phyloP scores from a whole-genome alignment of 139 green algal species.

The Closterium sp. region DNA sequence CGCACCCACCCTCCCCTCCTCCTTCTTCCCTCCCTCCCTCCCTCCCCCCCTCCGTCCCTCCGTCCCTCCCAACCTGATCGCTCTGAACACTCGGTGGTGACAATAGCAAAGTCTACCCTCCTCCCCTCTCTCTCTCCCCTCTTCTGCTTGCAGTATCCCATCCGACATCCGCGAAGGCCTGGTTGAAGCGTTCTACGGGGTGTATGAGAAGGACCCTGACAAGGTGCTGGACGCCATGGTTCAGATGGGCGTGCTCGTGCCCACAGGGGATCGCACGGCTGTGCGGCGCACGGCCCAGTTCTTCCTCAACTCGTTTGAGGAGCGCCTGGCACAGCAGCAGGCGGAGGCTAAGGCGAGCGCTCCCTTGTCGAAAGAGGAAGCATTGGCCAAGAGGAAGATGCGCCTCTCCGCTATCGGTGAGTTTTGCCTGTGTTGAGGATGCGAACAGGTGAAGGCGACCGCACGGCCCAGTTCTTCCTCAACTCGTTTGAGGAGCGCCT shows the following conservation, averaged over 20 bases:
- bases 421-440: too few species aligned
- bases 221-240: conserved; percentile 22
- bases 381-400: conserved; percentile 68
- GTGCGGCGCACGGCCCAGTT: conserved; percentile 91
- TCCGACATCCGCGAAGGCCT: conserved; percentile 65
- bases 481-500: conserved; percentile 71
- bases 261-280: conserved; percentile 75
- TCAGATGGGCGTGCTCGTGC: conserved; percentile 88
- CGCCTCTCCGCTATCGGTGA: conserved; percentile 68
- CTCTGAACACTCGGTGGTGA: not conserved
- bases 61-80: not conserved
- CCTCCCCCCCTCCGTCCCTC: too few species aligned
- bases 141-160: not conserved
- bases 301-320: conserved; percentile 89
- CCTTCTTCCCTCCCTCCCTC: not conserved
- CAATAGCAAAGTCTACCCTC: not conserved
- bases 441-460: too few species aligned
- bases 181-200: conserved; percentile 95
- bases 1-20: conserved; percentile 45
- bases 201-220: conserved; percentile 89
- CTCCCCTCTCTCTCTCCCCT: not conserved
- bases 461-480: conserved; percentile 97
- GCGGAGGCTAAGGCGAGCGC: conserved; percentile 58
- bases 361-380: conserved; percentile 73
- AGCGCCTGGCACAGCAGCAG: conserved; percentile 58